Evolutionary conservation across 257 asterid genomes (phyloP), one percentile per base, ranked within the genome.

Genomic region (Solanum lycopersicoides): DNA sequence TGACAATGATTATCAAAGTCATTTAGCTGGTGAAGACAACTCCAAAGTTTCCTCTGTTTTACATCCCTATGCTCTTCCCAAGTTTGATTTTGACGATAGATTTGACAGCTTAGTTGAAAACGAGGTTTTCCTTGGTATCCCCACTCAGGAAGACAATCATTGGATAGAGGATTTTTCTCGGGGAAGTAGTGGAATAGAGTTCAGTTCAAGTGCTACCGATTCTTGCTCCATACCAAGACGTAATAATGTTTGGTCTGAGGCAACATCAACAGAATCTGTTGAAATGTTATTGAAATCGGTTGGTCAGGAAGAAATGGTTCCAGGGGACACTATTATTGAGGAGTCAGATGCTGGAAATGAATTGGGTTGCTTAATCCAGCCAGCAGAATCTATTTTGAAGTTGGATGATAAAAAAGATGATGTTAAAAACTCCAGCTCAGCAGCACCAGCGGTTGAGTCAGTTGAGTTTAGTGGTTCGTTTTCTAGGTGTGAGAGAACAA

Each of bases 181-280:
- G 75, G 99, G 94, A 84, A 93, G 93, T 88, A 93, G 93, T 84
- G 97, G 95, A 89, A 92, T 97, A 89, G 96, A 91, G 88, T 97
- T 96, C 90, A 91, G 96, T 89, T 92, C 99, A 85, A 92, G 95
- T 88, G 97, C 97, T 32, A 87, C 98, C 68, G 98, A 93, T 87
- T 88, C 98, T 87, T 97, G 99, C 93, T 91, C 98, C 90, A 91
- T 96, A 91, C 96, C 95, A 18, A 94, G 98, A 92, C 97, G 93
- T 92, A 94, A 92, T 87, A 95, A 97, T 97, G 99, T 97, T 88
- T 97, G 99, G 99, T 96, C 97, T 88, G 99, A 97, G 93, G 99
- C 98, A 89, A 96, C 99, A 85, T 97, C 99, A 37, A 93, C 99
- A 50, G 99, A 96, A 93, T 94, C 99, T 87, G 99, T 96, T 91